Evolutionary conservation across 2,329 filamentous ascomycete species (phyloP).

Genomic region (Talaromyces sp.): DNA sequence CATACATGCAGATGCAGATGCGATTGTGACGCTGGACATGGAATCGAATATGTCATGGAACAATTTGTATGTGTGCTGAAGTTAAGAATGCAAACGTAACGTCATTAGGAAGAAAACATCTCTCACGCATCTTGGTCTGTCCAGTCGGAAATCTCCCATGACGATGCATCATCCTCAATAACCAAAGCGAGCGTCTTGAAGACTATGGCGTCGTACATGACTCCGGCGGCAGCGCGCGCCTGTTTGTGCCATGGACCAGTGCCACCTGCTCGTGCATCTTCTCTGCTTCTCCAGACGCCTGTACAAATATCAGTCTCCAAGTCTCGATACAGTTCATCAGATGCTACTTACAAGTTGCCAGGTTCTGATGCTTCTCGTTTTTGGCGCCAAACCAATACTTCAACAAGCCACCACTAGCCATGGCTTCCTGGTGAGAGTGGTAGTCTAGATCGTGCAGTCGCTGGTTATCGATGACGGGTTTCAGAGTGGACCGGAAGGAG

Average conservation of each 20-base stretch:
- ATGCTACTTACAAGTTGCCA: constrained; percentile 67
- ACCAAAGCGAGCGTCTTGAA: constrained; percentile 62
- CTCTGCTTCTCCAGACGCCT: constrained; percentile 62
- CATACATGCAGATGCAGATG: constrained; percentile 1
- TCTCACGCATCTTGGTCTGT: not conserved
- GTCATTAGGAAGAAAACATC: not conserved
- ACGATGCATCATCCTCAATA: constrained; percentile 61
- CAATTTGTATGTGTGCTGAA: constrained; percentile 7
- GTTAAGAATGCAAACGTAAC: constrained; percentile 7
- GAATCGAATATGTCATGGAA: constrained; percentile 2
- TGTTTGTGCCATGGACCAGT: constrained; percentile 55
- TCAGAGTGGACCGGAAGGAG: constrained; percentile 73
- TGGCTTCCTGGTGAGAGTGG: constrained; percentile 75
- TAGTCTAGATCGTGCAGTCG: constrained; percentile 71
- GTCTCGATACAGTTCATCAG: not conserved
- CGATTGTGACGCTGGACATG: not conserved
- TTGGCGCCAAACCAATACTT: constrained; percentile 91
- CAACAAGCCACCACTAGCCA: constrained; percentile 72
- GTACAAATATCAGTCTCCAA: constrained; percentile 40
- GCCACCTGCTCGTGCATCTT: constrained; percentile 61
- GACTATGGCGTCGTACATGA: constrained; percentile 61
- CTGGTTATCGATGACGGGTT: constrained; percentile 62
- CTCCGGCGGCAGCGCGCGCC: constrained; percentile 48
- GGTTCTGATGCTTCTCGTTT: constrained; percentile 66
- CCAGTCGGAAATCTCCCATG: constrained; percentile 58